These are phyloP conservation scores for Acacia melanoxylon DNA, from an alignment of 306 rosid species.

Conservation along the genomic window DNA sequence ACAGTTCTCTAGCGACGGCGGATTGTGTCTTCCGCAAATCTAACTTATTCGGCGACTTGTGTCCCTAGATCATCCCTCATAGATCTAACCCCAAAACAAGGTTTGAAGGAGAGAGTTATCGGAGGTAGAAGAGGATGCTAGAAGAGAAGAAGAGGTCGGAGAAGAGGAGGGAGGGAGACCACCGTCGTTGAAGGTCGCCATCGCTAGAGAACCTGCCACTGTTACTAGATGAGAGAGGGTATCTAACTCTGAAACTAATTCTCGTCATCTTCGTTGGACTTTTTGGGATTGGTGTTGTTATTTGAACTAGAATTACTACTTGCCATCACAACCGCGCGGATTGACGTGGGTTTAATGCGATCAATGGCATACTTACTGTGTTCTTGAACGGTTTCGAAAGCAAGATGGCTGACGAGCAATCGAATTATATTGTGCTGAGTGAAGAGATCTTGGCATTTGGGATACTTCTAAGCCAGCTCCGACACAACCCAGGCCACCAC, in stretches of 20 bases:
- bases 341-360: constrained; percentile 59
- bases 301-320: constrained; percentile 42
- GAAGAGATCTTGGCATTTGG: constrained; percentile 84
- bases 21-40: no score
- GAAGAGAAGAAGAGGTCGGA: no score
- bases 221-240: background rate
- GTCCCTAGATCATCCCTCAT: no score
- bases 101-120: no score
- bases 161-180: no score
- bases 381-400: constrained; percentile 85
- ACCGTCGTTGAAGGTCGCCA: no score
- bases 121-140: no score
- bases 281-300: background rate
- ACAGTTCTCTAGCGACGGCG: no score
- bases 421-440: constrained; percentile 80
- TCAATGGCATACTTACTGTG: constrained; percentile 79
- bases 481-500: constrained; percentile 81
- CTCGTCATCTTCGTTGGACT: constrained; percentile 32
- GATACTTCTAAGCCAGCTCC: constrained; percentile 63
- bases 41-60: no score
- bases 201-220: no score
- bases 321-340: constrained; percentile 78
- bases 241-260: constrained; percentile 32
- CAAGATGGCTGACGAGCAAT: constrained; percentile 83
- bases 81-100: no score